Evolutionary conservation across 441 rosid species (phyloP).

Genomic region (Populus hybrid): DNA sequence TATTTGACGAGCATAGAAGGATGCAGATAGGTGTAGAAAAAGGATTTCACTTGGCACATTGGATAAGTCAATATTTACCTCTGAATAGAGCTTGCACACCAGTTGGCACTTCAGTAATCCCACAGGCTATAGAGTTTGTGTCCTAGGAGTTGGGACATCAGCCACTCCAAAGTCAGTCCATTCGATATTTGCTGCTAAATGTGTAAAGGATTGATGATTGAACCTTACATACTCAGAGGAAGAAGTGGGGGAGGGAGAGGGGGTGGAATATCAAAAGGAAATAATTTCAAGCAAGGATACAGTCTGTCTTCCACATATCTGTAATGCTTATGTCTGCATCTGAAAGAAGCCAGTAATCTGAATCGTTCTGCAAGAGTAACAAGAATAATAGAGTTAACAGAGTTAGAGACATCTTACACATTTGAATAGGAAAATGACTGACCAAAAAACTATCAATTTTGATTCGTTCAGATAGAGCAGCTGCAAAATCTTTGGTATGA

Average conservation of each 20-base stretch:
- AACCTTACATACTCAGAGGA: neutral
- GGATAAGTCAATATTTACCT: slow-evolving; percentile 31
- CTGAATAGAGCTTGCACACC: slow-evolving; percentile 28
- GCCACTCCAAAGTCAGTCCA: slow-evolving; percentile 68
- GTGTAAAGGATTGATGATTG: slow-evolving; percentile 43
- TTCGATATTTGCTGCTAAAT: slow-evolving; percentile 51
- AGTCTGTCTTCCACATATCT: slow-evolving; percentile 82
- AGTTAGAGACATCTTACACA: neutral
- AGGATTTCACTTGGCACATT: neutral
- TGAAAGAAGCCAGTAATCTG: slow-evolving; percentile 90
- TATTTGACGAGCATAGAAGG: neutral
- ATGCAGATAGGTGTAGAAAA: neutral
- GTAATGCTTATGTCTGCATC: slow-evolving; percentile 84
- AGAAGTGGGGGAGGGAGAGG: neutral
- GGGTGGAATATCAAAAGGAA: neutral
- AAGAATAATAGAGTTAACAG: neutral
- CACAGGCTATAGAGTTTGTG: slow-evolving; percentile 46
- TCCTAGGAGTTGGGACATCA: slow-evolving; percentile 46
- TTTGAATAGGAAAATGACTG: neutral
- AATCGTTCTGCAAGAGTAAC: slow-evolving; percentile 58
- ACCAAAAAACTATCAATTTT: neutral
- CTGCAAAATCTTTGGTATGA: neutral
- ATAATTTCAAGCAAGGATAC: slow-evolving; percentile 56
- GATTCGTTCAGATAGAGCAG: neutral
- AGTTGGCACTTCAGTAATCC: slow-evolving; percentile 35